Base-by-base conservation (phyloP, 1,284 basidiomycete genomes). In the Puccinia polysora region DNA sequence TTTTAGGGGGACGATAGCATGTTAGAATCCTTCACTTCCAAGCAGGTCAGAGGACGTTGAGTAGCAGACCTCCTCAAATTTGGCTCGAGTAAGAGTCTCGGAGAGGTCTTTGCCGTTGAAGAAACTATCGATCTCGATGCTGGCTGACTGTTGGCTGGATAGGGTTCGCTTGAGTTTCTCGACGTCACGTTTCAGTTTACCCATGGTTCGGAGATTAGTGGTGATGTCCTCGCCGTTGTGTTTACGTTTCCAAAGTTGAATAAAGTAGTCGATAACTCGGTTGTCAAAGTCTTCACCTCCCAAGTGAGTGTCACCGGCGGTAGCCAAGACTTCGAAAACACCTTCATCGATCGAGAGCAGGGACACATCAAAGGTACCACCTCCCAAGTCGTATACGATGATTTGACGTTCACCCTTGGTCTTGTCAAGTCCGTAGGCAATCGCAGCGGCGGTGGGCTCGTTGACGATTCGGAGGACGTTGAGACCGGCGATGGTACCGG, bases 361-460 rank as follows among this genome's bases (percentile, higher is more conserved):
- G 64, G 79, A 80, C 20, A 80, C 79, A 77, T 80, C 79, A 72
- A 80, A 80, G 23, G 80, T 80, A 74, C 79, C 79, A 75, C 79
- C 78, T 69, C 80, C 79, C 34, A 80, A 75, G 74, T 80, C 79
- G 75, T 79, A 80, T 15, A 70, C 67, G 38, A 97, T 93, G 82
- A 97, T 94, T 80, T 92, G 90, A 58, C 89, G 89, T 83, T 97
- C 94, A 75, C 89, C 88, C 73, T 86, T 86, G 81, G 90, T 89
- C 86, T 96, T 93, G 87, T 97, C 95, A 65, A 98, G 89, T 84
- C 95, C 95, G 82, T 97, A 97, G 76, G 95, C 94, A 82, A 93
- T 92, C 59, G 84, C 84, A 8, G 60, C 59, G 64, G 95, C 94
- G 64, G 95, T 97, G 65, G 95, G 95, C 83, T 98, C 95, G 83